Base-by-base conservation (phyloP, 2,329 filamentous ascomycete genomes). In the Colletotrichum trifolii region DNA sequence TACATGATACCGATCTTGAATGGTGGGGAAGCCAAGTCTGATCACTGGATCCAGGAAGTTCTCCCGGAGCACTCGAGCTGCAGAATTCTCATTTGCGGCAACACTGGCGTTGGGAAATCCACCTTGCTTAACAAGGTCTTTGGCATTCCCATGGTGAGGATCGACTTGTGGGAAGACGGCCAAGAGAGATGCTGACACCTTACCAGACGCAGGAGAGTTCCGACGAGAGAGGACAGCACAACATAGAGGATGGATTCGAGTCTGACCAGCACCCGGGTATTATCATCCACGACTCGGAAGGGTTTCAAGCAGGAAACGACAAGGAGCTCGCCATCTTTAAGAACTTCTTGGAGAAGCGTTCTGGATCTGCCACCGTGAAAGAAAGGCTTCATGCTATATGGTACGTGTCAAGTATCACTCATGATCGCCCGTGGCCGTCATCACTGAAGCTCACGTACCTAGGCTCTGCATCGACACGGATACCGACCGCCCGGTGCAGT, bases 91-190 rank as follows among this genome's bases (percentile, higher is more conserved):
- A 71, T 73, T 1, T 73, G 71, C 39, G 71, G 72, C 33, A 70
- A 70, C 34, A 71, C 72, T 11, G 69, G 71, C 1, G 72, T 73
- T 9, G 71, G 72, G 3, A 73, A 73, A 49, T 73, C 71, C 3
- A 73, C 71, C 0, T 61, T 73, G 11, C 69, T 73, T 4, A 73
- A 73, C 39, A 69, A 68, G 15, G 69, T 73, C 3, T 73, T 73
- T 47, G 71, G 71, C 6, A 53, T 72, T 3, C 35, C 66, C 6
- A 67, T 72, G 34, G 66, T 65, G 7, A 46, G 60, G 10, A 9
- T 2, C 25, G 6, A 7, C 6, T 4, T 13, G 9, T 34, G 11
- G 11, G 25, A 8, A 2, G 10, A 13, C 15, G 15, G 12, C 57
- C 54, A 0, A 66, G 7, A 8, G 4, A 3, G 15, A 8, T 12